A percentile compares a stretch with the other conserved stretches of the same genome.
Evolutionary conservation across 2,329 filamentous ascomycete genomes (phyloP).

Genomic region (Arthrobotrys megalospora): DNA sequence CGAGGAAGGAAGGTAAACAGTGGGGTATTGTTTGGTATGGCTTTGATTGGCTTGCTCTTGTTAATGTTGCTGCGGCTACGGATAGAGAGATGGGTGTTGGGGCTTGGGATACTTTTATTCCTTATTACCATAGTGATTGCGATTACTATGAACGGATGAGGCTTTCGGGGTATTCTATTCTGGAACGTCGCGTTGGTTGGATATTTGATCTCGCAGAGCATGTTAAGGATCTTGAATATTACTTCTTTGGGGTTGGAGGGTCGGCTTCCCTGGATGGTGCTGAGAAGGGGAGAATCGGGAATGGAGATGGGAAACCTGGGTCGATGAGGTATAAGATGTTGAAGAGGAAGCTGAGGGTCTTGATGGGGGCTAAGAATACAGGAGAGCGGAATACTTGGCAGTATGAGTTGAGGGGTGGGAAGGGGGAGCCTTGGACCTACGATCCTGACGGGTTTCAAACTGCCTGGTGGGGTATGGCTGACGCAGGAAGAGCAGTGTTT

Average conservation of each 20-base stretch:
- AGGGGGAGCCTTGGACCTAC: conserved; percentile 72
- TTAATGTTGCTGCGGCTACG: conserved; percentile 72
- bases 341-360: conserved; percentile 64
- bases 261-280: not conserved
- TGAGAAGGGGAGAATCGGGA: not conserved
- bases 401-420: conserved; percentile 70
- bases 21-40: conserved; percentile 74
- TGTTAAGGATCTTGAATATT: conserved; percentile 49
- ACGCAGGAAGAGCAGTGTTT: conserved; percentile 2
- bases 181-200: conserved; percentile 68
- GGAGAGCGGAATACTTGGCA: conserved; percentile 71
- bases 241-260: conserved; percentile 28
- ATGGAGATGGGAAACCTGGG: conserved; percentile 17
- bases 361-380: conserved; percentile 63
- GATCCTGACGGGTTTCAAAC: conserved; percentile 65
- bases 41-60: conserved; percentile 74
- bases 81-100: conserved; percentile 67
- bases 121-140: conserved; percentile 70
- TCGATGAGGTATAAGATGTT: conserved; percentile 39
- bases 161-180: conserved; percentile 65
- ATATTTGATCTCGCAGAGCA: conserved; percentile 66
- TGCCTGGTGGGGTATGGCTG: conserved; percentile 28
- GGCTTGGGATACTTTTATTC: conserved; percentile 74
- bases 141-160: conserved; percentile 70
- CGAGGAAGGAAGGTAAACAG: conserved; percentile 62